Evolutionary conservation across 2,329 filamentous ascomycete species (phyloP).

Genomic region (Cryphonectria radicalis): DNA sequence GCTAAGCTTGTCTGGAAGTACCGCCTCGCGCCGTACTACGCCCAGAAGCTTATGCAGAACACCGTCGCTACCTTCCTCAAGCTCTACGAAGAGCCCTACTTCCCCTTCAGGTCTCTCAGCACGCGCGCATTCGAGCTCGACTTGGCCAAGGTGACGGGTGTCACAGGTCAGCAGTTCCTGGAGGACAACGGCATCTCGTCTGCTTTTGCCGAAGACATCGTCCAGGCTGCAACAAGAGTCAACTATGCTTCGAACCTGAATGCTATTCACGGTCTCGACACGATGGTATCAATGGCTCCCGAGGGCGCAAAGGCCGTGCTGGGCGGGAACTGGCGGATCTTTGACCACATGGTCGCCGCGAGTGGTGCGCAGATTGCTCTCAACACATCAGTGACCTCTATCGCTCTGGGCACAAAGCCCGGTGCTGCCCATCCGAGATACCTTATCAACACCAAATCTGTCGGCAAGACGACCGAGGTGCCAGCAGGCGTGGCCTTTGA

Average conservation of each 20-base stretch:
- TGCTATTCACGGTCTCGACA: conserved; percentile 85
- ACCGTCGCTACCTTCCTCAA: conserved; percentile 75
- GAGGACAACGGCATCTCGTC: conserved; percentile 63
- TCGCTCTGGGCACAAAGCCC: conserved; percentile 54
- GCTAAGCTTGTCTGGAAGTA: conserved; percentile 85
- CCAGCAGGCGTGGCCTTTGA: conserved; percentile 63
- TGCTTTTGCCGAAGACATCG: conserved; percentile 76
- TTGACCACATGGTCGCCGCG: conserved; percentile 74
- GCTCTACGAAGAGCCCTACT: conserved; percentile 80
- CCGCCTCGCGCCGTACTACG: conserved; percentile 75
- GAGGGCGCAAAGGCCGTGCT: conserved; percentile 78
- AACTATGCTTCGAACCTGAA: conserved; percentile 92
- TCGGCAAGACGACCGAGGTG: conserved; percentile 31
- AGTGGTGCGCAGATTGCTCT: conserved; percentile 65
- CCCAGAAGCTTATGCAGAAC: conserved; percentile 71
- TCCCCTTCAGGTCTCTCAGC: conserved; percentile 81
- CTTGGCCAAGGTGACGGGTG: conserved; percentile 66
- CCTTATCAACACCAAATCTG: conserved; percentile 44
- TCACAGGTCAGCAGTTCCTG: conserved; percentile 77
- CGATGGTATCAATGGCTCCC: conserved; percentile 89
- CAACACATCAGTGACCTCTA: conserved; percentile 69
- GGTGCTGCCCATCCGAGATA: conserved; percentile 51
- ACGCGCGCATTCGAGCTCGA: conserved; percentile 69
- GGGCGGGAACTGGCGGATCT: conserved; percentile 95
- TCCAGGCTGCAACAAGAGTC: conserved; percentile 89